phyloP scores from a whole-genome alignment of 371 early-diverging fungal genomes.

The Haplosporangium sp. region DNA sequence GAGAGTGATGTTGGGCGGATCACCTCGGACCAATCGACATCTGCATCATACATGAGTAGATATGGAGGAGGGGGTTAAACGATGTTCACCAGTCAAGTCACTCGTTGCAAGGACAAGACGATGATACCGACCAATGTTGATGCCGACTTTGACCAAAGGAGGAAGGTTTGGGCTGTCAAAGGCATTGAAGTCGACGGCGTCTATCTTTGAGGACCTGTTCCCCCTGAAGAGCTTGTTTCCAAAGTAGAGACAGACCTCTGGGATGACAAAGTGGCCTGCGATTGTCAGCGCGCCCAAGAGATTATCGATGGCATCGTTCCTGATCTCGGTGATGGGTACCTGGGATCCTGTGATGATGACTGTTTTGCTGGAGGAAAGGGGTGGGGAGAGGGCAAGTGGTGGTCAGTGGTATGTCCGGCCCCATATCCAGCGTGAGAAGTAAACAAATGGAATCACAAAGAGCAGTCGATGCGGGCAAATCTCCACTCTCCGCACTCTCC shows the following conservation, averaged over 20 bases:
- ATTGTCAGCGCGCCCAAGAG: slow-evolving; percentile 90
- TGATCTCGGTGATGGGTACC: slow-evolving; percentile 94
- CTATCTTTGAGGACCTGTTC: slow-evolving; percentile 92
- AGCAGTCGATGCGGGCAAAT: slow-evolving; percentile 5
- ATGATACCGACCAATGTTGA: slow-evolving; percentile 84
- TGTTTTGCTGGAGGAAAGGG: slow-evolving; percentile 75
- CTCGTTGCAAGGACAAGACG: not conserved
- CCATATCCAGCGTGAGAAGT: slow-evolving; percentile 4
- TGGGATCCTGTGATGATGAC: slow-evolving; percentile 98
- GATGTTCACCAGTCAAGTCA: too few relatives aligned
- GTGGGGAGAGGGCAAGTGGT: not conserved
- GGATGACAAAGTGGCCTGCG: slow-evolving; percentile 97
- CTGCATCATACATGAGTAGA: slow-evolving; percentile 51
- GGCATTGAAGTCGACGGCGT: slow-evolving; percentile 95
- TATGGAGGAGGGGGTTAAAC: too few relatives aligned
- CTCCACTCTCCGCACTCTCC: not conserved
- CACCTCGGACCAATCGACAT: slow-evolving; percentile 93
- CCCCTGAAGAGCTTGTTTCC: slow-evolving; percentile 95
- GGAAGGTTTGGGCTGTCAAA: slow-evolving; percentile 96
- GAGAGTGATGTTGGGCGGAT: slow-evolving; percentile 88
- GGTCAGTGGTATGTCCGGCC: not conserved
- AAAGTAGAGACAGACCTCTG: slow-evolving; percentile 96
- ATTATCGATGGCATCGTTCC: slow-evolving; percentile 98
- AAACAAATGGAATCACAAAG: slow-evolving; percentile 9
- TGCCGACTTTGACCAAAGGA: slow-evolving; percentile 91